Base-by-base conservation (phyloP, 176 grass and related monocot species). In the Cenchrus fungigraminus region DNA sequence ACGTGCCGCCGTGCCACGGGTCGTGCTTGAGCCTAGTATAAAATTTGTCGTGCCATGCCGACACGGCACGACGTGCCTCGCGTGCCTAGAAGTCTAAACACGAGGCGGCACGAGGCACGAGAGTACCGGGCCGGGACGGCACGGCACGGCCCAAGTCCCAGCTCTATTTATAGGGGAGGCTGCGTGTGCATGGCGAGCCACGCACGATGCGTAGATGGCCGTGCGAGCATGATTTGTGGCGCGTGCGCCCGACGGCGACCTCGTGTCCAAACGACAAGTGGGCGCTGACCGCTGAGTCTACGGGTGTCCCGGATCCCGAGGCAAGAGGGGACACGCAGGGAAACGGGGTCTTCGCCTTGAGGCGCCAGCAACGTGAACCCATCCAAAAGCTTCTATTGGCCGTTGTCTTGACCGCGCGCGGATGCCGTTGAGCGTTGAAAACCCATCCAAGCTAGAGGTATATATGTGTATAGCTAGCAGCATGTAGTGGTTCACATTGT, bases 271-370 rank as follows among this genome's bases (percentile, higher is more conserved):
- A 31, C 22, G 46, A 25, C 25, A 37, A 22, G 29, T 83, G 14
- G 80, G 10, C 46, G 67, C 42, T 8, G 68, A 73, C 57, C 46
- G 67, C 42, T 8, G 68, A 73, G 69, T 74, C 70, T 52, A 6
- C 29, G 70, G 58, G 57, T 8, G 31, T 15, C 85, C 13, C 85
- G 69, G 65, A 8, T 54, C 0, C 68, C 69, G 25, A 80, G 57
- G 68, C 67, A 9, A 65, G 45, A 73, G 68, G 60, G 25, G 77
- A 74, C 77, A 55, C 51, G 49, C 15, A 12, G 66, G 34, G 4
- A 62, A 79, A 51, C 20, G 44, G 45, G 77, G 68, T 86, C 85
- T 73, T 59, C 47, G 34, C 34, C 77, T 79, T 86, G 46, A 44
- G 47, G 54, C 1, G 60, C 4, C 34, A 44, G 68, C 68, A 66